Conservation (phyloP, 2,329 filamentous ascomycete species). For the Aspergillus arachidicola region DNA sequence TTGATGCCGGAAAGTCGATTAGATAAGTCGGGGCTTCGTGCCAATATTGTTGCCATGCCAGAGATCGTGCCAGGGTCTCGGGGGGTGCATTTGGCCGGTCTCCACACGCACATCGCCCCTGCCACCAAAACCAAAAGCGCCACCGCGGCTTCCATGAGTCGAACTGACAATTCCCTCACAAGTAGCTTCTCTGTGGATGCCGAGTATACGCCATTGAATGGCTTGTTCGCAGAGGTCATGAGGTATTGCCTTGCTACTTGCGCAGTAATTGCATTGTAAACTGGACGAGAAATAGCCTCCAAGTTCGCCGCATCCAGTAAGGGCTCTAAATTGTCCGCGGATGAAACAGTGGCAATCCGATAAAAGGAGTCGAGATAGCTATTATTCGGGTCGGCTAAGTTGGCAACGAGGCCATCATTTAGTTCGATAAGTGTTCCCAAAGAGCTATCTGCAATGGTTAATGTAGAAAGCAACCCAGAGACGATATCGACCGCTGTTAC, state of each 20-base stretch:
- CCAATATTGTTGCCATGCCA: conserved; percentile 8
- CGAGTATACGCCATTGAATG: conserved; percentile 4
- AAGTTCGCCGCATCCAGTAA: conserved; percentile 2
- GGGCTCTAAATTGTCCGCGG: not conserved
- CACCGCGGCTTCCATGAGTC: conserved; percentile 10
- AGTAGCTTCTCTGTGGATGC: conserved; percentile 3
- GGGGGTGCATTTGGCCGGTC: conserved; percentile 8
- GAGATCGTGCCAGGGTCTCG: conserved; percentile 13
- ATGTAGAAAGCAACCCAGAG: not conserved
- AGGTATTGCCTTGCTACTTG: conserved; percentile 8
- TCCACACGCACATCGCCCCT: conserved; percentile 5
- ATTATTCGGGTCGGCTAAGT: conserved; percentile 1
- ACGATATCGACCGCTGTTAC: not conserved
- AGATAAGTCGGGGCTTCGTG: conserved; percentile 3
- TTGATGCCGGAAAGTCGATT: not conserved
- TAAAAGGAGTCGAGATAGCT: conserved; percentile 7
- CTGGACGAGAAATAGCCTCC: not conserved
- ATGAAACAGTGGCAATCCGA: conserved; percentile 8
- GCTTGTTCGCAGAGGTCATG: not conserved
- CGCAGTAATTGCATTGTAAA: conserved; percentile 3
- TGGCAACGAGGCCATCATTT: not conserved
- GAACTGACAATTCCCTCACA: conserved; percentile 9
- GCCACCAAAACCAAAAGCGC: conserved; percentile 1
- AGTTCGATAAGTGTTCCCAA: not conserved
- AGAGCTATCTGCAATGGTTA: not conserved